phyloP scores from a whole-genome alignment of 2,329 filamentous ascomycete genomes.

The Corinectria fuckeliana region DNA sequence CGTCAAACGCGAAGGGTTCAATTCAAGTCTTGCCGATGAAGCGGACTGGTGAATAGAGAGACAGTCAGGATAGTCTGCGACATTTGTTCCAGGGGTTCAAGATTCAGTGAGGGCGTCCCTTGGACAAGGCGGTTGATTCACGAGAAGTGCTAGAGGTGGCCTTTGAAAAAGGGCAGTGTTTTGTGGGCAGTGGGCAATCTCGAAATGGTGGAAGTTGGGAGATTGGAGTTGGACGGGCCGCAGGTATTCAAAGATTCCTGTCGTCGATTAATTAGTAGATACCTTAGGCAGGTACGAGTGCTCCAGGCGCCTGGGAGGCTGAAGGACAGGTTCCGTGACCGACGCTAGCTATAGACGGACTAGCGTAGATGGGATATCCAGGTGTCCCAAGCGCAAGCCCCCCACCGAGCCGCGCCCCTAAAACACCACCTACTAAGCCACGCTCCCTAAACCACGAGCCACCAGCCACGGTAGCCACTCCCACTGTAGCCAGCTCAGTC shows the following conservation, averaged over 20 bases:
- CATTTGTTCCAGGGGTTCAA: constrained; percentile 31
- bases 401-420: background rate
- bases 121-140: background rate
- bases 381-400: constrained; percentile 5
- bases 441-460: constrained; percentile 12
- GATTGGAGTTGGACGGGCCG: background rate
- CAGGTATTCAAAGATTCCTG: constrained; percentile 10
- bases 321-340: constrained; percentile 22
- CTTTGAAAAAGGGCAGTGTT: background rate
- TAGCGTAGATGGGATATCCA: constrained; percentile 24
- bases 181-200: background rate
- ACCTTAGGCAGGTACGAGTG: constrained; percentile 1
- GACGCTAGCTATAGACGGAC: constrained; percentile 21
- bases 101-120: background rate
- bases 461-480: constrained; percentile 16
- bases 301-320: constrained; percentile 23
- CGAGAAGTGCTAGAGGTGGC: background rate
- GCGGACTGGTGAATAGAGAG: constrained; percentile 19
- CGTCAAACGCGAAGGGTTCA: constrained; percentile 12
- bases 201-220: background rate
- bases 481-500: constrained; percentile 11
- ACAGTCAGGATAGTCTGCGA: constrained; percentile 30
- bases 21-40: constrained; percentile 28
- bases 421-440: constrained; percentile 9
- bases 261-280: background rate